A percentile compares a stretch with the other conserved stretches of the same genome.
Evolutionary conservation across 441 rosid species (phyloP).

Genomic region (Populus hybrid): DNA sequence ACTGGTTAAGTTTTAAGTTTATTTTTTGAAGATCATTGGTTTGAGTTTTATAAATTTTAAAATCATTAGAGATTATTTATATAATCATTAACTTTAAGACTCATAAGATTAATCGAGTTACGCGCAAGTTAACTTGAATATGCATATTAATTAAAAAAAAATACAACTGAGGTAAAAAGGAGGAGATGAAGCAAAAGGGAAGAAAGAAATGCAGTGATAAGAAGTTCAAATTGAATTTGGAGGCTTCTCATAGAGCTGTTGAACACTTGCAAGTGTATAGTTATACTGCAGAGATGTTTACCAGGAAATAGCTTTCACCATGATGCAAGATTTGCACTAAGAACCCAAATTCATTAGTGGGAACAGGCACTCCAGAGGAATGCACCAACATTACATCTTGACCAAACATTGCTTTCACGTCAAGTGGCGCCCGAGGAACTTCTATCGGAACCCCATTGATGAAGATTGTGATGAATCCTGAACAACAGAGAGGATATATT

Average conservation of each 20-base stretch:
- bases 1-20: too few species aligned
- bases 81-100: too few species aligned
- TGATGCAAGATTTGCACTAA: slow-evolving; percentile 72
- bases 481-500: background rate
- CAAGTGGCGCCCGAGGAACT: slow-evolving; percentile 70
- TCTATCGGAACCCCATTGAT: slow-evolving; percentile 85
- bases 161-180: too few species aligned
- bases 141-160: too few species aligned
- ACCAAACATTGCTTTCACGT: slow-evolving; percentile 75
- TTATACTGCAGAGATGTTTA: slow-evolving; percentile 24
- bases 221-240: too few species aligned
- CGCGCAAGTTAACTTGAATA: rapidly evolving
- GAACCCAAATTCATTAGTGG: slow-evolving; percentile 69
- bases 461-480: slow-evolving; percentile 71
- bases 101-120: rapidly evolving
- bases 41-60: too few species aligned
- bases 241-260: too few species aligned
- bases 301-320: slow-evolving; percentile 96
- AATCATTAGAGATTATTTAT: rapidly evolving
- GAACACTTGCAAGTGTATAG: too few species aligned
- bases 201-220: background rate
- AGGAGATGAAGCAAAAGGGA: background rate
- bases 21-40: rapidly evolving
- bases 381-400: slow-evolving; percentile 66
- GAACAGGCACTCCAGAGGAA: slow-evolving; percentile 75